Evolutionary conservation across 441 rosid genomes (phyloP).

Genomic region (Erysimum cheiri): DNA sequence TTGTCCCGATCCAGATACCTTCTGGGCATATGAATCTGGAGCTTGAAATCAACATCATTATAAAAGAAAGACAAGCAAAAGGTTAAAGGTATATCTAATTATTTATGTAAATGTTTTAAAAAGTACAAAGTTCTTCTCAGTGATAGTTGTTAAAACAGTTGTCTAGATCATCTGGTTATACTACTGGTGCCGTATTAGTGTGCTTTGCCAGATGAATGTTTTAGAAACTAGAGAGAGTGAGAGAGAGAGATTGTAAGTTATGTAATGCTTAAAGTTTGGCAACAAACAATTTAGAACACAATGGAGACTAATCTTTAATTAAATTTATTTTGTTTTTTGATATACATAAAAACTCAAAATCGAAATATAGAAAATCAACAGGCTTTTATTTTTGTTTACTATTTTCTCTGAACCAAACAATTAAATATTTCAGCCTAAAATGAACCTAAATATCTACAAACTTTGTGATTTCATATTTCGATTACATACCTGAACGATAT

Average conservation of each 20-base stretch:
- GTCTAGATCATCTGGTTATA: conserved; percentile 29
- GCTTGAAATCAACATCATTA: conserved; percentile 46
- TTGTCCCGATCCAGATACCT: conserved; percentile 86
- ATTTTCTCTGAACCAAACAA: neutral
- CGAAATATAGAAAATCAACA: too few relatives aligned
- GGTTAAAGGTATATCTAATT: conserved; percentile 23
- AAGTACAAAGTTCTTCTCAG: conserved; percentile 32
- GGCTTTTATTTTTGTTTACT: neutral
- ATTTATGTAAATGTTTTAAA: conserved; percentile 33
- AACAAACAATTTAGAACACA: conserved; percentile 12
- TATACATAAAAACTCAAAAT: too few relatives aligned
- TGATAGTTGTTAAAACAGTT: conserved; percentile 30
- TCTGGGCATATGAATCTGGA: conserved; percentile 86
- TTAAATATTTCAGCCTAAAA: neutral
- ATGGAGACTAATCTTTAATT: neutral
- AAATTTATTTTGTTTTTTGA: neutral
- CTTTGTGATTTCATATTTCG: too few relatives aligned
- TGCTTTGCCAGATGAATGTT: conserved; percentile 33
- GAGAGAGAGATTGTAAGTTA: conserved; percentile 10
- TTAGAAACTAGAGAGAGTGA: conserved; percentile 20
- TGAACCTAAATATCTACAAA: neutral
- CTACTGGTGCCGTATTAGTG: conserved; percentile 19
- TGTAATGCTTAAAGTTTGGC: conserved; percentile 32
- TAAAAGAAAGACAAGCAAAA: conserved; percentile 5
- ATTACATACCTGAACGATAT: too few relatives aligned